Evolutionary conservation across 441 rosid species (phyloP).

Genomic region (Eutrema salsugineum): DNA sequence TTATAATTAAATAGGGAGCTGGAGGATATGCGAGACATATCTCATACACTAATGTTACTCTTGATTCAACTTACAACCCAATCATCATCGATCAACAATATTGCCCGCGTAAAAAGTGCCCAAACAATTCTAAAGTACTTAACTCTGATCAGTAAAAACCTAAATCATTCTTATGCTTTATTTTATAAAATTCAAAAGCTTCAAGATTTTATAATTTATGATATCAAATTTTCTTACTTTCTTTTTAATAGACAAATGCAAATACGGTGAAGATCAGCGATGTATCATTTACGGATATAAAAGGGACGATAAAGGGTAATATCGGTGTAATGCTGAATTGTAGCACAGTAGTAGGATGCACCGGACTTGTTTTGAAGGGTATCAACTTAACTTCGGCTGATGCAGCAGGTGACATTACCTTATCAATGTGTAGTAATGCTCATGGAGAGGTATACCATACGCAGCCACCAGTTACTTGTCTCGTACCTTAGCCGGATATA

Average conservation of each 20-base stretch:
- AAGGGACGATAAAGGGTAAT: neutral
- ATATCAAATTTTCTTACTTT: neutral
- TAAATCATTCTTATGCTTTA: neutral
- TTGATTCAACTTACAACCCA: neutral
- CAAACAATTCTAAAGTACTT: neutral
- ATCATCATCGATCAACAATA: neutral
- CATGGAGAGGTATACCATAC: neutral
- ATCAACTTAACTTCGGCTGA: neutral
- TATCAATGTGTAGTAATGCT: neutral
- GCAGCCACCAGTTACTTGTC: neutral
- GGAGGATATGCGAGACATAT: neutral
- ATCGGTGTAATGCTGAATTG: neutral
- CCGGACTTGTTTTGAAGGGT: neutral
- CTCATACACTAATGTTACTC: neutral
- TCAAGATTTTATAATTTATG: neutral
- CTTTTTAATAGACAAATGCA: neutral
- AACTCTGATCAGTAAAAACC: neutral
- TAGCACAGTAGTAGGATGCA: neutral
- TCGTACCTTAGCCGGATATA: neutral
- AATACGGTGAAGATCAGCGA: neutral
- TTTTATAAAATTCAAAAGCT: neutral
- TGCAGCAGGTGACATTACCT: neutral
- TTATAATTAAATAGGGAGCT: neutral
- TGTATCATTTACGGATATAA: neutral
- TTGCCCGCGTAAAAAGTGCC: neutral